Evolutionary conservation across 176 grass and related monocot species (phyloP).

Genomic region (Puccinellia tenuiflora): DNA sequence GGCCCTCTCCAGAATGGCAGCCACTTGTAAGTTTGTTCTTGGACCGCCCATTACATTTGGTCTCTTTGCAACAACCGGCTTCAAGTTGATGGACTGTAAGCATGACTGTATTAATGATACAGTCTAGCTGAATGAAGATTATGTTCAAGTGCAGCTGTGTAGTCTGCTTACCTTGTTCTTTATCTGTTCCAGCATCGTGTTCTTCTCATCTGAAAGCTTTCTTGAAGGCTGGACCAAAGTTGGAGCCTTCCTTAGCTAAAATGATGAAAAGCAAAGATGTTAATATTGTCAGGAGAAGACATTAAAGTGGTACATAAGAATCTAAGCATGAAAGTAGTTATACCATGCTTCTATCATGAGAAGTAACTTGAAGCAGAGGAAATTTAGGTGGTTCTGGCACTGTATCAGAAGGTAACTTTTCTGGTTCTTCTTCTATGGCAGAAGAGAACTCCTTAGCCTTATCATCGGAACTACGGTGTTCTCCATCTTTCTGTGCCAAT

Average conservation of each 20-base stretch:
- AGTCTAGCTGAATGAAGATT: not conserved
- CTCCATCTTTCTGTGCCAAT: not conserved
- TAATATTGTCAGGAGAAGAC: not conserved
- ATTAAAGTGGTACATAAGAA: not conserved
- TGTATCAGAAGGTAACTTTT: slow-evolving; percentile 18
- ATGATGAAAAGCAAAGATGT: not conserved
- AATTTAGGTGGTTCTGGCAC: slow-evolving; percentile 47
- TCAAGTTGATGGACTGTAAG: slow-evolving; percentile 77
- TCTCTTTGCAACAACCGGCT: slow-evolving; percentile 58
- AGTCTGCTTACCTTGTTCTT: slow-evolving; percentile 68
- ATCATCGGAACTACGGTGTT: not conserved
- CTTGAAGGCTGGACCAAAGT: slow-evolving; percentile 51
- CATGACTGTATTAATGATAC: not conserved
- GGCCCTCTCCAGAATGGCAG: slow-evolving; percentile 89
- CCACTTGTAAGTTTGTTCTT: slow-evolving; percentile 77
- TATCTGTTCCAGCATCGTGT: slow-evolving; percentile 75
- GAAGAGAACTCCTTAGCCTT: slow-evolving; percentile 18
- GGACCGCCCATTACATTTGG: slow-evolving; percentile 72
- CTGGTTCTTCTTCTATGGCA: slow-evolving; percentile 38
- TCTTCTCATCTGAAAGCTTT: slow-evolving; percentile 43
- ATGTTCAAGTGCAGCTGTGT: not conserved
- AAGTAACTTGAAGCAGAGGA: slow-evolving; percentile 58
- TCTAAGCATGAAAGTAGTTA: not conserved
- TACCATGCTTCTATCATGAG: slow-evolving; percentile 92
- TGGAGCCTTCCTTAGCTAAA: slow-evolving; percentile 67